Evolutionary conservation across 208 protist species (phyloP).

Genomic region (Trichomonas gallinae): DNA sequence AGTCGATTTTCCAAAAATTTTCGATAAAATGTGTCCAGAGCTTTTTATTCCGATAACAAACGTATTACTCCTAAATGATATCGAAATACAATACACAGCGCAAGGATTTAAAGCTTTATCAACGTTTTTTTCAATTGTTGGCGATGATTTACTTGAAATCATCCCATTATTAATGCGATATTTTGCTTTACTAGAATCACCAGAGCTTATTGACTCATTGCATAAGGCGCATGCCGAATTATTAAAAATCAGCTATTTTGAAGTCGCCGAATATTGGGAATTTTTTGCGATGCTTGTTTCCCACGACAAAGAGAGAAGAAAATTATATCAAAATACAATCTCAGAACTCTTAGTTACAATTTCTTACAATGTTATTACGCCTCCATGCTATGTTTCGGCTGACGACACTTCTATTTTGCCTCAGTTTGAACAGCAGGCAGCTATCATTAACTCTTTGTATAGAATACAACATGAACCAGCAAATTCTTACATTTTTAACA

Average conservation of each 20-base stretch:
- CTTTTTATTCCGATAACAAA: background rate
- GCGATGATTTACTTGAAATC: background rate
- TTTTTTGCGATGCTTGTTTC: background rate
- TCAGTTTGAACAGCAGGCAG: background rate
- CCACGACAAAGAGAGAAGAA: background rate
- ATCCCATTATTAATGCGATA: background rate
- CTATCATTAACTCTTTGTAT: background rate
- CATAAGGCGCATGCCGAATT: background rate
- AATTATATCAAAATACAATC: background rate
- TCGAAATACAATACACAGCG: background rate
- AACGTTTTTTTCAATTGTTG: background rate
- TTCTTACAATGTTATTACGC: background rate
- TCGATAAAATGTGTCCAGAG: background rate
- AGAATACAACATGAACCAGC: background rate
- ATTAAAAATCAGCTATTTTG: background rate
- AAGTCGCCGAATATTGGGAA: background rate
- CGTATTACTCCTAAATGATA: background rate
- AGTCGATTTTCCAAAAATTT: background rate
- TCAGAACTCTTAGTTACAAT: background rate
- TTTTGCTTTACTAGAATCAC: background rate
- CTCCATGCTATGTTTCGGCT: background rate
- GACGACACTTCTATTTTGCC: background rate
- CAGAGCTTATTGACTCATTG: background rate
- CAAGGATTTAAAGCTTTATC: background rate
- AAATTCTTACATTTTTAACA: background rate